Base-by-base conservation (phyloP, 805 yeast species). In the Saturnispora mendoncae region DNA sequence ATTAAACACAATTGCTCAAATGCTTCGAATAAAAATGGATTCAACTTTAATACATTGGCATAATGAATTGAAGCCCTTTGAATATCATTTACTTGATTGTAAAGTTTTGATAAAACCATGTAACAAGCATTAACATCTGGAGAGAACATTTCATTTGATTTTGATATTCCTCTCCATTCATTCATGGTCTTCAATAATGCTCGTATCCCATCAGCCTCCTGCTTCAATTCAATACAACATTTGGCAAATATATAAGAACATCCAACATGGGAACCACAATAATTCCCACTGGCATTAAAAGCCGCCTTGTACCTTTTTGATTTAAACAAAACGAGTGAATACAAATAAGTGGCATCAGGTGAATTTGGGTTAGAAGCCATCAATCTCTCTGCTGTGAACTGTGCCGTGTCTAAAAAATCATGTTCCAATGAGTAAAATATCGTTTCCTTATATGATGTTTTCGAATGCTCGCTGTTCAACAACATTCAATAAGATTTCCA, bases 11-110 rank as follows among this genome's bases (percentile, higher is more conserved):
- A 64, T 33, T 80, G 79, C 49, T 80, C 85, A 48, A 85, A 78
- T 0, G 96, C 86, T 55, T 86, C 96, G 74, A 92, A 86, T 31
- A 86, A 69, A 54, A 68, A 84, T 14, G 94, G 95, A 55, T 92
- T 84, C 47, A 69, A 61, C 45, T 76, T 75, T 43, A 86, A 67
- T 1, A 90, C 84, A 48, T 72, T 75, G 0, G 84, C 71, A 56
- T 80, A 84, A 52, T 76, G 73, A 36, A 80, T 61, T 0, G 82
- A 71, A 43, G 92, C 78, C 43, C 79, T 77, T 49, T 76, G 73
- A 4, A 65, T 54, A 53, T 82, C 85, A 19, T 82, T 84, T 6
- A 68, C 60, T 6, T 69, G 67, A 15, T 62, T 60, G 52, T 79
- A 78, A 34, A 88, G 65, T 46, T 78, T 80, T 0, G 94, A 97